Evolutionary conservation across 2,329 filamentous ascomycete species (phyloP), one percentile per base, ranked within the genome.

Genomic region (Rutstroemia sp.): DNA sequence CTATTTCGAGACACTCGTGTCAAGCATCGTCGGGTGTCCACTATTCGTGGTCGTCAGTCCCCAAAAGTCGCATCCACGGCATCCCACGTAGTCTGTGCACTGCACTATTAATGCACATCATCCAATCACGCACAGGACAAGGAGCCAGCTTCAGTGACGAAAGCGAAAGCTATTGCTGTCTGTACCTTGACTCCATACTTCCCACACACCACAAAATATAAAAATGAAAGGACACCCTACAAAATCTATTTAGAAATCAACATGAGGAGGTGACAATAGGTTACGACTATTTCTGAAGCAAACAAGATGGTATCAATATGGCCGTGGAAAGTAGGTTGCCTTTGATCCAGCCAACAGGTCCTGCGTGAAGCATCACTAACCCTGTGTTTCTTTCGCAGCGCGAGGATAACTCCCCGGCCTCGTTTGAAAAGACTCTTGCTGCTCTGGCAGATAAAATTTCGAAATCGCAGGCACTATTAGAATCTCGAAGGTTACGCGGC

Each of bases 391-490:
- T 14, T 21, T 44, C 57, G 46, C 66, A 95, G 90, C 82, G 83
- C 73, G 81, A 89, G 68, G 81, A 87, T 70, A 87, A 82, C 69
- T 95, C 92, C 63, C 87, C 94, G 25, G 92, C 91, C 51, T 89
- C 87, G 4, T 99, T 97, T 69, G 94, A 99, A 75, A 96, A 92
- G 77, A 84, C 87, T 2, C 84, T 99, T 30, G 89, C 90, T 9
- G 79, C 83, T 23, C 82, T 99, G 47, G 88, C 92, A 10, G 76
- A 78, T 52, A 96, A 94, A 74, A 96, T 99, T 71, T 78, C 86
- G 42, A 80, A 83, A 61, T 83, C 86, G 2, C 87, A 87, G 65
- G 75, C 85, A 44, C 82, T 80, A 51, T 85, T 96, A 63, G 91
- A 96, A 67, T 77, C 76, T 44, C 78, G 87, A 41, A 84, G 89